Evolutionary conservation across 192 early-diverging fungal species (phyloP).

Genomic region (Neocallimastix lanati): DNA sequence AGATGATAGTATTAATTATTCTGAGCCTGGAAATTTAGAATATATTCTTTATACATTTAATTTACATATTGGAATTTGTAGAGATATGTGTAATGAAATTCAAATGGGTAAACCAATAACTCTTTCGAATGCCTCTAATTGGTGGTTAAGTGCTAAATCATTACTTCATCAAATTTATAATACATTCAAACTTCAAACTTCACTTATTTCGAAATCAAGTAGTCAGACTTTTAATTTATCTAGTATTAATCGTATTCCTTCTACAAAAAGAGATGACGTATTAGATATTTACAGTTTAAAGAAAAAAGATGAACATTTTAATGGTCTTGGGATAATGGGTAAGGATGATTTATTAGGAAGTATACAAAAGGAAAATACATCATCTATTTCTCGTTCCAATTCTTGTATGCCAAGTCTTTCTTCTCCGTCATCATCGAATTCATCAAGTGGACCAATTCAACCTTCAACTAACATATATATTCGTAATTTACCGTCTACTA

Average conservation of each 20-base stretch:
- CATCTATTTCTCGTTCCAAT: background rate
- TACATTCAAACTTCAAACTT: background rate
- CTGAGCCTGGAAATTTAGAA: background rate
- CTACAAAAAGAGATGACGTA: background rate
- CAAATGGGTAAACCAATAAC: background rate
- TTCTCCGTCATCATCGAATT: background rate
- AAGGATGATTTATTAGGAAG: background rate
- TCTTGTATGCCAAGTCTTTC: background rate
- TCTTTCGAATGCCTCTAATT: background rate
- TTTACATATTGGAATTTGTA: background rate
- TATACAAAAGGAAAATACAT: background rate
- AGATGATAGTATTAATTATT: background rate
- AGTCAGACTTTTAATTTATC: background rate
- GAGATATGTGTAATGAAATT: background rate
- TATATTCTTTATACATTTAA: background rate
- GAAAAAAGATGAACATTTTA: background rate
- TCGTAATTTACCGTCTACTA: conserved; percentile 43
- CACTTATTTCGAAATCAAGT: background rate
- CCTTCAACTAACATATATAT: conserved; percentile 56
- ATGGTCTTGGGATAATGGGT: background rate
- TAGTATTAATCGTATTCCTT: background rate
- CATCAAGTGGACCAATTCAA: background rate
- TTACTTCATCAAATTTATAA: background rate
- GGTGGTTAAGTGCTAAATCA: background rate
- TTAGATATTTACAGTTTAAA: background rate